Base-by-base conservation (phyloP, 805 yeast species). In the Metschnikowia borealis region DNA sequence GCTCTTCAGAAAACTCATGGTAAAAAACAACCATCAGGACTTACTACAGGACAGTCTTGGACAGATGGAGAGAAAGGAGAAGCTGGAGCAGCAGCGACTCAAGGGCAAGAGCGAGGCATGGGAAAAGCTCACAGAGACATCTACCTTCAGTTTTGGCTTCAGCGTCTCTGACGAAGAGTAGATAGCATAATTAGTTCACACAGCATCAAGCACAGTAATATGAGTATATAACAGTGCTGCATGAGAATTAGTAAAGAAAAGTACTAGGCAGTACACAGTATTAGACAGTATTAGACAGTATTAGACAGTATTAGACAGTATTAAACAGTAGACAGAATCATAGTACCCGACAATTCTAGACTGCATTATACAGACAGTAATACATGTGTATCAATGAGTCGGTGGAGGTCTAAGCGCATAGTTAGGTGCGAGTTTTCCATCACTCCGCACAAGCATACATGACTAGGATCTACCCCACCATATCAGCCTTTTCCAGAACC, bases 1-100 rank as follows among this genome's bases (percentile, higher is more conserved):
- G 52, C 69, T 81, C 51, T 87, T 87, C 61, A 64, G 72, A 32
- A 80, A 75, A 50, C 69, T 83, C 33, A 67, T 87, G 54, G 60
- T 63, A 35, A 53, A 63, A 15, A 67, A 70, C 49, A 77, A 79
- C 1, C 67, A 68, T 48, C 62, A 63, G 11, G 62, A 62, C 1
- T 62, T 70, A 11, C 61, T 82, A 39, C 47, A 47, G 5, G 53
- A 47, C 6, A 69, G 79, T 0, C 51, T 77, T 32, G 54, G 47
- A 6, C 65, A 66, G 42, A 55, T 79, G 62, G 57, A 54, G 35
- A 55, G 52, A 14, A 55, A 73, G 13, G 80, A 74, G 50, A 57
- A 60, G 43, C 64, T 64, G 46, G 65, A 62, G 15, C 52, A 54
- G 55, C 66, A 46, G 51, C 54, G 45, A 47, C 50, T 38, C 55